Percentiles rank a stretch among this genome's conserved stretches.
phyloP scores from a whole-genome alignment of 192 early-diverging fungal species.

The Podila verticillata region DNA sequence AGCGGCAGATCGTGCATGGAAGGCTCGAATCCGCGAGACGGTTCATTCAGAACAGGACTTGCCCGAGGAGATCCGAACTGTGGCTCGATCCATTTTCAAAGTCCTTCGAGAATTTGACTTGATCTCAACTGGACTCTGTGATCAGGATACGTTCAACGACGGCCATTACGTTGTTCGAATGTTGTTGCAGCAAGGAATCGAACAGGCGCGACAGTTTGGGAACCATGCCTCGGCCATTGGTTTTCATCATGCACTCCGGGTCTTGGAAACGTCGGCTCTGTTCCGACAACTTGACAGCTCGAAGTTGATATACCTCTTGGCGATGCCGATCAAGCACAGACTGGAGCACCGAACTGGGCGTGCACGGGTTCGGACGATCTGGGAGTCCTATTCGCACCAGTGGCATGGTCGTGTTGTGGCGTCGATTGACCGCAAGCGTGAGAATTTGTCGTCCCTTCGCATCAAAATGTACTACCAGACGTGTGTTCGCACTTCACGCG shows the following conservation, averaged over 20 bases:
- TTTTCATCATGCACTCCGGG: conserved; percentile 45
- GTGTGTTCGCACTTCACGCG: conserved; percentile 35
- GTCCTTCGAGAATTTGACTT: conserved; percentile 52
- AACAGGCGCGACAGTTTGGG: conserved; percentile 42
- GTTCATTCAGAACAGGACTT: conserved; percentile 42
- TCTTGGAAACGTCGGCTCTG: conserved; percentile 22
- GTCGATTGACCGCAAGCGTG: conserved; percentile 46
- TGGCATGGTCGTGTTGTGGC: conserved; percentile 39
- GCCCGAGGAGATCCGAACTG: conserved; percentile 43
- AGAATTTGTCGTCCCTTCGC: conserved; percentile 32
- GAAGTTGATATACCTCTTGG: conserved; percentile 42
- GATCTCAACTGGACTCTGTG: neutral
- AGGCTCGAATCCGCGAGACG: conserved; percentile 28
- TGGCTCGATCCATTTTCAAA: conserved; percentile 48
- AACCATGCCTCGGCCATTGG: conserved; percentile 51
- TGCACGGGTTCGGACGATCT: conserved; percentile 23
- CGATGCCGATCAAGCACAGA: conserved; percentile 46
- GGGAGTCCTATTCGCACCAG: conserved; percentile 42
- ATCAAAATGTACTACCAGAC: conserved; percentile 52
- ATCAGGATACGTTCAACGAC: neutral
- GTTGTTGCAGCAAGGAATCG: conserved; percentile 26
- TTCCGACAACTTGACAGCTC: conserved; percentile 38
- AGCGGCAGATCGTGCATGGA: conserved; percentile 39
- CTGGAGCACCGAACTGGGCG: conserved; percentile 31
- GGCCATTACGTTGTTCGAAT: conserved; percentile 13